Evolutionary conservation across 768 basidiomycete species (phyloP), one percentile per base, ranked within the genome.

Genomic region (Panus rudis): DNA sequence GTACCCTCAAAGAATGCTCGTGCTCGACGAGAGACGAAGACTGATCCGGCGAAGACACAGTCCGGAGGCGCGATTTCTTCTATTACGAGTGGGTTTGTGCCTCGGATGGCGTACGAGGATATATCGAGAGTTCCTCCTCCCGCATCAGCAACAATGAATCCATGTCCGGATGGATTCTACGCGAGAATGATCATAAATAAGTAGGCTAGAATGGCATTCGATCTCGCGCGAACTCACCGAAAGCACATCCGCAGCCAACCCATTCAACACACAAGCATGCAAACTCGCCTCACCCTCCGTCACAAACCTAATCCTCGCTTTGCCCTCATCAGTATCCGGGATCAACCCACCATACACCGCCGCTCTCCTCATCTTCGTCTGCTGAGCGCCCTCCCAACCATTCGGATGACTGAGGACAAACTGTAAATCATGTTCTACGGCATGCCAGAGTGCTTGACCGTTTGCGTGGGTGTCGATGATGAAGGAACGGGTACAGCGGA

Each of bases 381-480:
- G 79, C 52, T 87, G 84, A 7, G 84, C 81, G 16, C 76, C 75
- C 54, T 88, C 85, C 85, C 85, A 89, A 4, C 85, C 85, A 51
- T 87, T 89, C 12, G 85, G 85, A 59, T 88, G 85, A 30, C 80
- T 81, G 27, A 87, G 64, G 3, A 89, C 83, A 48, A 88, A 76
- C 54, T 88, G 81, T 35, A 84, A 72, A 54, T 81, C 71, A 34
- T 71, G 56, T 55, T 86, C 83, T 21, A 87, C 76, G 3, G 78
- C 70, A n/a, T 72, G 73, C 82, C 84, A 87, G 1, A 88, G 61
- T 17, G 72, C 65, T 17, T 65, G 63, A 0, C 85, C 85, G 47
- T 82, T 81, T n/a, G 83, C 85, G 53, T 89, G 84, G n/a, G 85
- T 88, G 50, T 88, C 84, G 46, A 69, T 71, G 61, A 89, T 85